These are phyloP conservation scores for Apiospora malaysiana DNA, from an alignment of 2,329 filamentous ascomycete genomes.

Conservation along the genomic window DNA sequence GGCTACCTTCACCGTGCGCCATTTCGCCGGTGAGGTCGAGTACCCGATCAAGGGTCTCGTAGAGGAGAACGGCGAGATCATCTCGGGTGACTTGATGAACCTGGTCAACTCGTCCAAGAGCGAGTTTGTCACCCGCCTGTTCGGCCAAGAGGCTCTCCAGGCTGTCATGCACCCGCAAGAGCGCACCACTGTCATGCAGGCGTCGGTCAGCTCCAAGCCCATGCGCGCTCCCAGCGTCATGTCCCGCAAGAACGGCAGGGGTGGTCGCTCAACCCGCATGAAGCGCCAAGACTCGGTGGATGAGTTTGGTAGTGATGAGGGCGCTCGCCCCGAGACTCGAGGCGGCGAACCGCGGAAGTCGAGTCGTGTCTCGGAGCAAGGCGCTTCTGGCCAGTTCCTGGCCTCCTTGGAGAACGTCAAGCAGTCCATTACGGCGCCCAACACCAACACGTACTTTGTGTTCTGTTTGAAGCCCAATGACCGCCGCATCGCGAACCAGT, in stretches of 20 bases:
- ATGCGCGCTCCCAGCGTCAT: constrained; percentile 93
- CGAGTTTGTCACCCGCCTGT: constrained; percentile 86
- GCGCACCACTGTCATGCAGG: constrained; percentile 89
- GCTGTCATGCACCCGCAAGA: constrained; percentile 94
- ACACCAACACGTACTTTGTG: constrained; percentile 93
- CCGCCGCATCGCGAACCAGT: constrained; percentile 95
- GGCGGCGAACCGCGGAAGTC: constrained; percentile 44
- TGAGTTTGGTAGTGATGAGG: constrained; percentile 59
- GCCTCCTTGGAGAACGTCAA: constrained; percentile 89
- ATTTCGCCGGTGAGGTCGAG: constrained; percentile 96
- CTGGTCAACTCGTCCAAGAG: constrained; percentile 88
- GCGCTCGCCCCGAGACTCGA: constrained; percentile 35
- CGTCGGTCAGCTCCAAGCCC: constrained; percentile 94
- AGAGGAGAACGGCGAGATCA: constrained; percentile 95
- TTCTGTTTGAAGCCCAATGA: constrained; percentile 99
- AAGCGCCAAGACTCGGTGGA: constrained; percentile 51
- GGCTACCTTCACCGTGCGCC: constrained; percentile 86
- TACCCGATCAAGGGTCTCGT: constrained; percentile 87
- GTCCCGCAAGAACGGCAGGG: constrained; percentile 68
- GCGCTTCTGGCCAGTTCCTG: constrained; percentile 91
- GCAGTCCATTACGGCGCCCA: constrained; percentile 79
- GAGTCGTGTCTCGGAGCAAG: constrained; percentile 69
- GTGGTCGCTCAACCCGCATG: constrained; percentile 42
- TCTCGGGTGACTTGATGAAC: constrained; percentile 95
- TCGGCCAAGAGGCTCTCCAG: constrained; percentile 93